These are phyloP conservation scores for Polytrichum commune DNA, from an alignment of 225 moss, liverwort and hornwort species.

Conservation along the genomic window DNA sequence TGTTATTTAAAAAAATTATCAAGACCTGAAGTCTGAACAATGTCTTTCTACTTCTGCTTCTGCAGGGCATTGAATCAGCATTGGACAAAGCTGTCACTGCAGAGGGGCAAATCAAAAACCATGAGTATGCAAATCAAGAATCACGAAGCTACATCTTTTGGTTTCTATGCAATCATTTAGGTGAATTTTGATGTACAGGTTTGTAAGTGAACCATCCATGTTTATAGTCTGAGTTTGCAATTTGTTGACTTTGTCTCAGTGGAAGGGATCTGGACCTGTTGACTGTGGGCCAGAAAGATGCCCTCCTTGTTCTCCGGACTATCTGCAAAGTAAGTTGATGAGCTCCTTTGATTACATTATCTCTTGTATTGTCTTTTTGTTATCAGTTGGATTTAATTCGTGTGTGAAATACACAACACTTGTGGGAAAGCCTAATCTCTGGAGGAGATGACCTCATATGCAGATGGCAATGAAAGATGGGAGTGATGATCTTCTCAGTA, in stretches of 20 bases:
- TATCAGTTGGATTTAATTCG: neutral
- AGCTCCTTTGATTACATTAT: neutral
- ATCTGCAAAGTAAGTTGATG: conserved; percentile 75
- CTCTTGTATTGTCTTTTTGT: neutral
- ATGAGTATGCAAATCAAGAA: conserved; percentile 52
- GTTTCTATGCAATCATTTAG: no score
- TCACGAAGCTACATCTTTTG: no score
- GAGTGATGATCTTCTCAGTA: conserved; percentile 83
- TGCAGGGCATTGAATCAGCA: conserved; percentile 93
- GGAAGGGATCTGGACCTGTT: conserved; percentile 83
- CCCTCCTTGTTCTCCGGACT: conserved; percentile 90
- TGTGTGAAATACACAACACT: neutral
- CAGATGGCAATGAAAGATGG: conserved; percentile 99
- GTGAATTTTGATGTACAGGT: no score
- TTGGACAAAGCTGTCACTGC: conserved; percentile 90
- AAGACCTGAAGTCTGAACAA: no score
- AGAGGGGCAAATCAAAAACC: conserved; percentile 76
- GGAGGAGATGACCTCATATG: conserved; percentile 6
- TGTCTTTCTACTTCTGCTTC: neutral
- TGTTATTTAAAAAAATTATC: no score
- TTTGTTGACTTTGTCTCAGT: conserved; percentile 30
- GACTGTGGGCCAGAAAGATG: conserved; percentile 87
- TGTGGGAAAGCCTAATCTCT: neutral
- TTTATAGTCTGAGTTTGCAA: neutral
- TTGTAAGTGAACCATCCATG: neutral